Percentiles rank a stretch among this genome's conserved stretches.
These are phyloP conservation scores for Wickerhamomyces hampshirensis DNA, from an alignment of 805 yeast species.

Conservation along the genomic window DNA sequence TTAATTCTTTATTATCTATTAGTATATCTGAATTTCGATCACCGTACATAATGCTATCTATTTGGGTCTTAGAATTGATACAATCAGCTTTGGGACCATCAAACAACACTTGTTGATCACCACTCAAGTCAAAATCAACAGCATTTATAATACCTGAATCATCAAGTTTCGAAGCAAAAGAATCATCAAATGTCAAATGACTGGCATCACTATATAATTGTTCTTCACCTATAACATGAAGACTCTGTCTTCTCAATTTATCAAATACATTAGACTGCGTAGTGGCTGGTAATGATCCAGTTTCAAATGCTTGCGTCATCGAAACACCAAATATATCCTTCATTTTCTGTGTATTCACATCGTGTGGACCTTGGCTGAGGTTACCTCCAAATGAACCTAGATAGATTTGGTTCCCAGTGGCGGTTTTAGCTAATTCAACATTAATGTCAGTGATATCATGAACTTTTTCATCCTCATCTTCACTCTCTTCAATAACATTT, in stretches of 20 bases:
- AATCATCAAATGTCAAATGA: neutral
- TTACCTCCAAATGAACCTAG: conserved; percentile 25
- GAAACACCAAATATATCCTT: conserved; percentile 13
- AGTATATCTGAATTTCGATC: too few species aligned
- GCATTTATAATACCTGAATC: too few species aligned
- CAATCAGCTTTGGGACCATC: too few species aligned
- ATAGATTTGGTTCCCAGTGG: conserved; percentile 7
- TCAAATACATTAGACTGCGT: conserved; percentile 7
- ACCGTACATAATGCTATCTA: too few species aligned
- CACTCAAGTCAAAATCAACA: too few species aligned
- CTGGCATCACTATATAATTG: neutral
- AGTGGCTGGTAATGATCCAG: conserved; percentile 12
- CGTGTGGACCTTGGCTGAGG: conserved; percentile 9
- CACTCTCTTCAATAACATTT: conserved; percentile 13
- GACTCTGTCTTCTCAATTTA: conserved; percentile 11
- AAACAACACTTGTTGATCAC: too few species aligned
- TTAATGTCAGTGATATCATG: conserved; percentile 4
- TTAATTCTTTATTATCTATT: too few species aligned
- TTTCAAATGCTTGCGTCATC: conserved; percentile 21
- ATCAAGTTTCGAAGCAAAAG: conserved; percentile 7
- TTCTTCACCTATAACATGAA: conserved; percentile 7
- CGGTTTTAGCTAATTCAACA: conserved; percentile 2
- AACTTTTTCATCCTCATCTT: conserved; percentile 15
- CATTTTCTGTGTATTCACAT: conserved; percentile 10
- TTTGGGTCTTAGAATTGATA: too few species aligned